Evolutionary conservation across 1,139 yeast species (phyloP), one percentile per base, ranked within the genome.

Genomic region (Yamadazyma sp.): DNA sequence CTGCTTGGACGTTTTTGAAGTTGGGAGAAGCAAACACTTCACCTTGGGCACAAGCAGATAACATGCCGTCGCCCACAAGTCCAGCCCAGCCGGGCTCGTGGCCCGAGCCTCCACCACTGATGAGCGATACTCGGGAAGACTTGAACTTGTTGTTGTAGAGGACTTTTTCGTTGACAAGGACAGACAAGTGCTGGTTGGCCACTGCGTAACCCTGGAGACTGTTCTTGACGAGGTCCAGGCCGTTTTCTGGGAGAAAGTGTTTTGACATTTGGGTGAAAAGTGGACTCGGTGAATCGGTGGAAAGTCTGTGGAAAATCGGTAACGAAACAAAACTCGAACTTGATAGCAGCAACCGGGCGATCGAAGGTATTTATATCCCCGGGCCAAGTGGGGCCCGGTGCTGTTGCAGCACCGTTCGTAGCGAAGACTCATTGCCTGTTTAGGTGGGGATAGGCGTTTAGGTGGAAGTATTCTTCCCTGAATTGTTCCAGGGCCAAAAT

Each of bases 11-110:
- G 45, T 71, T 70, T 37, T 62, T 60, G 37, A 69, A 65, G 43
- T 64, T 66, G 17, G 77, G 77, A 33, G 69, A 59, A 22, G 77
- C 75, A 56, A 71, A 71, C 6, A 71, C 62, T 39, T 69, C 72
- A 17, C 77, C 77, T 48, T 67, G 69, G 17, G 70, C 75, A 17
- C 74, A 69, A 6, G 75, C 75, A 22, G 69, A 54, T 26, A 71
- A 55, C 73, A 72, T 67, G 1, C 75, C 76, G 20, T 57, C 48
- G 17, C 75, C 73, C 12, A 72, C 76, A 39, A 67, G 62, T 1
- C 75, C 76, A 35, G 65, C 55, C 60, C 68, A 69, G 5, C 72
- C 73, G 8, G 77, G 77, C 48, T 72, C 77, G 43, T 71, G 77
- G 14, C 77, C 77, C 11, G 44, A 39, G 2, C 47, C 47, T 4